Percentiles rank a stretch among this genome's conserved stretches.
Evolutionary conservation across 768 basidiomycete genomes (phyloP).

Genomic region (Lentinula guzmanii): DNA sequence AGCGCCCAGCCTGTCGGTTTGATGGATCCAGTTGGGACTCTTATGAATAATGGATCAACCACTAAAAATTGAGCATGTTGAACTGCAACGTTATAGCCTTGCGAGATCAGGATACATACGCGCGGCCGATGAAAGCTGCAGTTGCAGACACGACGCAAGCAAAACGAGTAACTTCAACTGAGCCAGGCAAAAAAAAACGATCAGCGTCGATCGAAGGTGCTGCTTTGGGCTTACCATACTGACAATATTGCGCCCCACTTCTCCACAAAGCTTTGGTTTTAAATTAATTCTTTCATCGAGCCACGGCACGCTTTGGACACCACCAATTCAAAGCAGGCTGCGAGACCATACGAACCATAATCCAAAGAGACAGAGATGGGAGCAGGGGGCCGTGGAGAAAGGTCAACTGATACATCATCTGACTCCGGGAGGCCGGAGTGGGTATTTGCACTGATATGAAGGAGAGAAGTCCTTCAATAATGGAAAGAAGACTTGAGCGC

Average conservation of each 20-base stretch:
- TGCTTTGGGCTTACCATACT: neutral
- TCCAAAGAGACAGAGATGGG: neutral
- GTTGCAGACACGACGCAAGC: neutral
- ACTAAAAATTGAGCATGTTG: slow-evolving; percentile 16
- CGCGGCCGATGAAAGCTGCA: neutral
- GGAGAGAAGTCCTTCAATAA: neutral
- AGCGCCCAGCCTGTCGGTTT: slow-evolving; percentile 35
- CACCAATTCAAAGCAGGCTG: neutral
- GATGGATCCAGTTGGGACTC: slow-evolving; percentile 28
- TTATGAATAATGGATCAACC: slow-evolving; percentile 21
- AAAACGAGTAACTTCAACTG: neutral
- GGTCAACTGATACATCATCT: slow-evolving; percentile 6
- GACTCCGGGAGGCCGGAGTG: neutral
- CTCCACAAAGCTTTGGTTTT: neutral
- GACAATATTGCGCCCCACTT: neutral
- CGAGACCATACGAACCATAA: neutral
- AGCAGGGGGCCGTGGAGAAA: neutral
- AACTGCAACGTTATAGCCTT: neutral
- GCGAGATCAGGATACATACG: neutral
- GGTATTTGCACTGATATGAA: neutral
- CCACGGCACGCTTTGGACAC: neutral
- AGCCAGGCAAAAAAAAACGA: neutral
- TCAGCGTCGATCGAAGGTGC: neutral
- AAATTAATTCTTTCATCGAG: neutral
- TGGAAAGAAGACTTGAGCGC: neutral